Evolutionary conservation across 495 filamentous ascomycete species (phyloP).

Genomic region (Podospora pseudoanserina): DNA sequence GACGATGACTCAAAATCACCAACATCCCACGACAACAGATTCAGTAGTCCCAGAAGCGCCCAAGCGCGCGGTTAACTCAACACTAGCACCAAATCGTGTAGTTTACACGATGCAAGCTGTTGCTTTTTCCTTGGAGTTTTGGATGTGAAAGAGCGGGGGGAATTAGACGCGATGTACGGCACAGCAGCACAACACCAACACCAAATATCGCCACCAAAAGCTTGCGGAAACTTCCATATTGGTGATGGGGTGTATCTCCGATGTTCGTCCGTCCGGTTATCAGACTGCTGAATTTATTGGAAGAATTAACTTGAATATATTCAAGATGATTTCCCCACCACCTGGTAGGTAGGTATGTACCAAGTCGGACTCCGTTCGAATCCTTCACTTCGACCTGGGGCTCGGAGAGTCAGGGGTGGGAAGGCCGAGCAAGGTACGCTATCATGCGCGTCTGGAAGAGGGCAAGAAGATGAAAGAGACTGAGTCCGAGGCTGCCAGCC

Average conservation of each 20-base stretch:
- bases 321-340: not conserved
- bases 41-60: too few relatives aligned
- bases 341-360: not conserved
- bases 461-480: not conserved
- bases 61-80: too few relatives aligned
- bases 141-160: not conserved
- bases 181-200: not conserved
- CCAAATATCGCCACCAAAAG: not conserved
- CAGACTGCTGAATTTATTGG: not conserved
- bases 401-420: not conserved
- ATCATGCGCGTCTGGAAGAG: not conserved
- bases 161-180: not conserved
- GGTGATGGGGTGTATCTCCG: not conserved
- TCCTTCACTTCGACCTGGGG: not conserved
- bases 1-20: too few relatives aligned
- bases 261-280: not conserved
- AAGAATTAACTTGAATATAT: too few relatives aligned
- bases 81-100: too few relatives aligned
- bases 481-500: not conserved
- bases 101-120: too few relatives aligned
- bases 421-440: not conserved
- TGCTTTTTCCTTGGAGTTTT: too few relatives aligned
- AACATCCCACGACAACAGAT: too few relatives aligned
- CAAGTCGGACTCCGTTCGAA: not conserved
- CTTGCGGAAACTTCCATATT: not conserved